A percentile compares a stretch with the other conserved stretches of the same genome.
Evolutionary conservation across 2,329 filamentous ascomycete genomes (phyloP).

Genomic region (Stenocarpella maydis): DNA sequence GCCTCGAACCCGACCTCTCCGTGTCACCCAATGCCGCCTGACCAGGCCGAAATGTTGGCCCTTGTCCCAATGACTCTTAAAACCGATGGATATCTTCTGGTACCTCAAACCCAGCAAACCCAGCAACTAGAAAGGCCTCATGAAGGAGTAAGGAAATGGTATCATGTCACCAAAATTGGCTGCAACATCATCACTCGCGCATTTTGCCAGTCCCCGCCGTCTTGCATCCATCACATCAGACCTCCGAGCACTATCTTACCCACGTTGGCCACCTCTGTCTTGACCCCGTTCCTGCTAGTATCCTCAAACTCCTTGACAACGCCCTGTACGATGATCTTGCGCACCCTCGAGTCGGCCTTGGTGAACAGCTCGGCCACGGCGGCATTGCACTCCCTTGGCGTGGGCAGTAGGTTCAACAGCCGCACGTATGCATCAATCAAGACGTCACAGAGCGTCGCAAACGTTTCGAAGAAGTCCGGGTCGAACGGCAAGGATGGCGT

Average conservation of each 20-base stretch:
- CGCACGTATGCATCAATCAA: slow-evolving; percentile 90
- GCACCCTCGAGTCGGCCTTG: slow-evolving; percentile 85
- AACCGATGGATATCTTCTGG: slow-evolving; percentile 31
- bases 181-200: background rate
- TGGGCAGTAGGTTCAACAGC: slow-evolving; percentile 78
- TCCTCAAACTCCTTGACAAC: slow-evolving; percentile 95
- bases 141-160: slow-evolving; percentile 30
- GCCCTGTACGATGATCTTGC: slow-evolving; percentile 88
- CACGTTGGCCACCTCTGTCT: slow-evolving; percentile 83
- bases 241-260: slow-evolving; percentile 91
- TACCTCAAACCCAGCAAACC: slow-evolving; percentile 31
- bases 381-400: slow-evolving; percentile 75
- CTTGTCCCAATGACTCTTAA: slow-evolving; percentile 1
- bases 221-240: slow-evolving; percentile 65
- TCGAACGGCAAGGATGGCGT: slow-evolving; percentile 96
- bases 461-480: slow-evolving; percentile 96
- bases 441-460: slow-evolving; percentile 93
- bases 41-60: slow-evolving; percentile 8
- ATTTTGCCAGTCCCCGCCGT: background rate
- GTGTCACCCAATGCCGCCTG: background rate
- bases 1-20: background rate
- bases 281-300: slow-evolving; percentile 76
- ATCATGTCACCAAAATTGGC: slow-evolving; percentile 27
- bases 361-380: slow-evolving; percentile 83
- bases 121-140: slow-evolving; percentile 14